These are phyloP conservation scores for Pinus taeda DNA, from an alignment of 75 land plant genomes.

Conservation along the genomic window DNA sequence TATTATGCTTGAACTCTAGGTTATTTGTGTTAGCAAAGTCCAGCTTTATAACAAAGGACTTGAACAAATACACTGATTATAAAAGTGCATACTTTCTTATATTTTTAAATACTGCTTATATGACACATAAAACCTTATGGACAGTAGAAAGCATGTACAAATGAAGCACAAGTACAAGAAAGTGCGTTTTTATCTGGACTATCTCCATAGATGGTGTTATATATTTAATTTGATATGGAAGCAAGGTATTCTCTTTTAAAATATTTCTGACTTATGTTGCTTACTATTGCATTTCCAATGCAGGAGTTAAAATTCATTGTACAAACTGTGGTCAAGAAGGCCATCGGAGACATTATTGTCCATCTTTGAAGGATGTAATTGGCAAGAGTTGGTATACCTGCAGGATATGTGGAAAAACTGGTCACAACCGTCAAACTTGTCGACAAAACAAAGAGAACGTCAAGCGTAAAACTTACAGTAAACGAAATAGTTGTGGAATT, in stretches of 20 bases:
- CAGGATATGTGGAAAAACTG: slow-evolving; percentile 46
- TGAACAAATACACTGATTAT: neutral
- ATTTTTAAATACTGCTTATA: neutral
- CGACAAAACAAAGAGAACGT: neutral
- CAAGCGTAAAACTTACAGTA: neutral
- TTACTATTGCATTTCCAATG: neutral
- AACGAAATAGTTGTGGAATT: slow-evolving; percentile 21
- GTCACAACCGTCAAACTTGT: slow-evolving; percentile 65
- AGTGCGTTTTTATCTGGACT: neutral
- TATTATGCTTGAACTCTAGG: slow-evolving; percentile 1
- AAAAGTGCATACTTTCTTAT: neutral
- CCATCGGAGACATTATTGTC: slow-evolving; percentile 62
- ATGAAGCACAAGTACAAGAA: neutral
- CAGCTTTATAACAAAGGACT: neutral
- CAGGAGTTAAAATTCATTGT: slow-evolving; percentile 67
- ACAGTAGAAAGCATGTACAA: neutral
- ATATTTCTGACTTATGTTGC: neutral
- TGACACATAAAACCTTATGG: neutral
- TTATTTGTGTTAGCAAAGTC: neutral
- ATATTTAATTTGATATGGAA: neutral
- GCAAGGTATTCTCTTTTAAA: neutral
- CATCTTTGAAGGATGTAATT: slow-evolving; percentile 22
- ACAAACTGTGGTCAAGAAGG: slow-evolving; percentile 67
- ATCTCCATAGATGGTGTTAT: neutral
- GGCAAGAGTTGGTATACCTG: slow-evolving; percentile 34